Base-by-base conservation (phyloP, 306 rosid genomes). In the Inga oerstediana region DNA sequence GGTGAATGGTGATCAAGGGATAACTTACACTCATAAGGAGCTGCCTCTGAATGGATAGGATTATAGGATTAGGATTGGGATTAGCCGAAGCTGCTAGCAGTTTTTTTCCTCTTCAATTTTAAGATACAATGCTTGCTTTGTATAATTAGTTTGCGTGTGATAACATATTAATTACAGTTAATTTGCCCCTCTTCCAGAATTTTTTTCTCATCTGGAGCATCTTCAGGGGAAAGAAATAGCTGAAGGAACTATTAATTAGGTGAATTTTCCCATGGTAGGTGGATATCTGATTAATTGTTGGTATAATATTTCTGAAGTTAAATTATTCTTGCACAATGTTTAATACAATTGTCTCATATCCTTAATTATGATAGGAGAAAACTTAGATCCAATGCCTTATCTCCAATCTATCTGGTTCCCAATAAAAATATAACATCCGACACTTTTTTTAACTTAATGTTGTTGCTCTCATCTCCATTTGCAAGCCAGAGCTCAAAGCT, bases 1-100 rank as follows among this genome's bases (percentile, higher is more conserved):
- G 74, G 98, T 89, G 15, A 82, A 91, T 44, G 93, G 98, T 3
- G 97, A 92, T 85, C 87, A 86, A 81, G 95, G 89, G 46, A 81
- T 92, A 17, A 48, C 30, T 34, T 92, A 91, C 82, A 91, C 90
- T 22, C 89, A 89, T 85, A 89, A 88, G 84, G 85, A 86, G 56
- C 89, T 89, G 37, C 85, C 85, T 52, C 41, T 77, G 30, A 35
- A 58, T 65, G 78, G 86, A 46, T 88, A 82, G 46, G 34, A 52
- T 27, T 65, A 49, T 61, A 61, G 46, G 32, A 51, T 41, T 69
- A 44, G 30, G 73, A 43, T 43, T 77, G 71, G 71, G 20, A 79
- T 45, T 77, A 67, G 49, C 86, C 66, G 62, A 74, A 71, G 32
- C 20, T 59, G 80, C 77, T 41, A 27, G 81, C 79, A 51, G 74